These are phyloP conservation scores for Syzygium aromaticum DNA, from an alignment of 345 rosid species.

Conservation along the genomic window DNA sequence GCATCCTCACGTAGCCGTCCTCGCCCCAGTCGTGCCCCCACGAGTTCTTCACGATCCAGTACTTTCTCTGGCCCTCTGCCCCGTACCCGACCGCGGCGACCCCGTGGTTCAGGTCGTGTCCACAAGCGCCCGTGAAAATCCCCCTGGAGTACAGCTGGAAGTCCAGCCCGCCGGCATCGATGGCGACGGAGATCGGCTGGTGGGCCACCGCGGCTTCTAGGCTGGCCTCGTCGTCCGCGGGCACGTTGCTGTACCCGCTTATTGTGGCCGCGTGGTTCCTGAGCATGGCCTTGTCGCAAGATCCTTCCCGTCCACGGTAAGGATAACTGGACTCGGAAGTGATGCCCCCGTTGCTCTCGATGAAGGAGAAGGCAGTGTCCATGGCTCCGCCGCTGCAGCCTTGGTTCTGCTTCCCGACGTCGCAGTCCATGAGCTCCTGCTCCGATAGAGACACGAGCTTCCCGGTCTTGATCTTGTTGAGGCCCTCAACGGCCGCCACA, in stretches of 20 bases:
- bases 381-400: conserved; percentile 86
- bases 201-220: conserved; percentile 47
- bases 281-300: conserved; percentile 30
- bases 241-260: conserved; percentile 29
- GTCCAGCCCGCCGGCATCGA: conserved; percentile 52
- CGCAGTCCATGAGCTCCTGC: conserved; percentile 87
- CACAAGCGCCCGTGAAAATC: conserved; percentile 54
- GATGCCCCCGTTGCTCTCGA: conserved; percentile 48
- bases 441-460: conserved; percentile 59
- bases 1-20: conserved; percentile 63
- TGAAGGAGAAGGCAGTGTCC: conserved; percentile 54
- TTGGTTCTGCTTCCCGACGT: conserved; percentile 13
- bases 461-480: conserved; percentile 63
- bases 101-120: conserved; percentile 59
- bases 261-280: conserved; percentile 34
- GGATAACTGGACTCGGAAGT: conserved; percentile 48
- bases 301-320: conserved; percentile 33
- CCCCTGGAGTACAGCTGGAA: conserved; percentile 72
- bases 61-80: conserved; percentile 25
- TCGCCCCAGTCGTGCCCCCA: conserved; percentile 94
- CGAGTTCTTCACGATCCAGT: conserved; percentile 85
- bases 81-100: conserved; percentile 81
- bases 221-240: conserved; percentile 35
- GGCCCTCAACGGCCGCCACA: conserved; percentile 78
- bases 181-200: conserved; percentile 83